Evolutionary conservation across 2,329 filamentous ascomycete genomes (phyloP).

Genomic region (Beauveria bassiana): DNA sequence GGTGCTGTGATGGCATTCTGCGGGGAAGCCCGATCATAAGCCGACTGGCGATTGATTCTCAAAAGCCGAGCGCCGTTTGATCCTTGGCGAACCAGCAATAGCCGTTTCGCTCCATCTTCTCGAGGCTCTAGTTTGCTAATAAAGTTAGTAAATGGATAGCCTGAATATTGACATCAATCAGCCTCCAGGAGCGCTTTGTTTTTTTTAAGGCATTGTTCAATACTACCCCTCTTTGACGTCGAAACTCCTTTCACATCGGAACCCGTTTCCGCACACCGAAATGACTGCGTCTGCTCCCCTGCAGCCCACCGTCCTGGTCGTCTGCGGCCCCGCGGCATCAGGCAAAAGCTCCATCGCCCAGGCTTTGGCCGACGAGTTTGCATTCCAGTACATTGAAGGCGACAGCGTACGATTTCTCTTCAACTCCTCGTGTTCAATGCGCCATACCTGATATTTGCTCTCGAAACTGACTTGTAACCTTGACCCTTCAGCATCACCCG

Average conservation of each 20-base stretch:
- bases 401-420: constrained; percentile 38
- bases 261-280: not conserved
- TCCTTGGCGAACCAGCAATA: not conserved
- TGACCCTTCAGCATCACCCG: constrained; percentile 36
- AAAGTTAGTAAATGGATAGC: too few species aligned
- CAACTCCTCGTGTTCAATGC: not conserved
- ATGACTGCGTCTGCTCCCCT: not conserved
- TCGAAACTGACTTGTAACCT: not conserved
- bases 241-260: not conserved
- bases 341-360: constrained; percentile 10
- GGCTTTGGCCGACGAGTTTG: constrained; percentile 1
- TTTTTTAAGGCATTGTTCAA: not conserved
- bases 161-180: not conserved
- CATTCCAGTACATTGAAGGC: constrained; percentile 38
- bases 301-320: constrained; percentile 5
- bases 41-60: not conserved
- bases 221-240: not conserved
- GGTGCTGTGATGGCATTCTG: not conserved
- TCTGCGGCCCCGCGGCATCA: constrained; percentile 10
- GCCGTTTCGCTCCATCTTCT: too few species aligned
- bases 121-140: too few species aligned
- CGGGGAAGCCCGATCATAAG: constrained; percentile 1
- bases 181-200: not conserved
- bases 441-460: not conserved
- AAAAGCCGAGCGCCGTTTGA: constrained; percentile 6